Conservation (phyloP, 805 yeast genomes). For the Maudiozyma barnettii region DNA sequence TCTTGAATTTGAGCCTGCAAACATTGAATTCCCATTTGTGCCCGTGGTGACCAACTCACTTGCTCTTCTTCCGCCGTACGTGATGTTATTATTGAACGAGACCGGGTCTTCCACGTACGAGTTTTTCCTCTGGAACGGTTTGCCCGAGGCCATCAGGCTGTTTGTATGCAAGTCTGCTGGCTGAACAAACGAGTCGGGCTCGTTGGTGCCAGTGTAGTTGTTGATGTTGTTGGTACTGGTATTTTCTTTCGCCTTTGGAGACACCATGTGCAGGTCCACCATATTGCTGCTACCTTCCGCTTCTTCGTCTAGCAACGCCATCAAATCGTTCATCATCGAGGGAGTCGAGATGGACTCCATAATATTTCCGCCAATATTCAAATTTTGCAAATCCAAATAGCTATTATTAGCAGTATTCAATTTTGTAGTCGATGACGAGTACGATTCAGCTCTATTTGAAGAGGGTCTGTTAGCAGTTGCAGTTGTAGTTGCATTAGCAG, state of each 20-base stretch:
- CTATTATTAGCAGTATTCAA: constrained; percentile 10
- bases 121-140: background rate
- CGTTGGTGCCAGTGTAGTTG: background rate
- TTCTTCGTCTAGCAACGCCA: constrained; percentile 20
- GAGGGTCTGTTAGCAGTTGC: background rate
- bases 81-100: background rate
- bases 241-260: background rate
- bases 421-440: constrained; percentile 10
- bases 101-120: background rate
- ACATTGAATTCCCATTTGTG: constrained; percentile 4
- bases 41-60: constrained; percentile 10
- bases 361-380: constrained; percentile 2
- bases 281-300: constrained; percentile 5
- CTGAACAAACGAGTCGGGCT: background rate
- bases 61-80: constrained; percentile 3
- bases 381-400: constrained; percentile 3
- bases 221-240: background rate
- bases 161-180: background rate
- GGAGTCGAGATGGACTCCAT: constrained; percentile 7
- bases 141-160: no score
- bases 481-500: background rate
- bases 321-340: constrained; percentile 20
- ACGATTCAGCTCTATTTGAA: constrained; percentile 2
- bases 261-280: background rate
- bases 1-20: constrained; percentile 14